These are phyloP conservation scores for Arthrobotrys musiformis DNA, from an alignment of 2,329 filamentous ascomycete species.

Conservation along the genomic window DNA sequence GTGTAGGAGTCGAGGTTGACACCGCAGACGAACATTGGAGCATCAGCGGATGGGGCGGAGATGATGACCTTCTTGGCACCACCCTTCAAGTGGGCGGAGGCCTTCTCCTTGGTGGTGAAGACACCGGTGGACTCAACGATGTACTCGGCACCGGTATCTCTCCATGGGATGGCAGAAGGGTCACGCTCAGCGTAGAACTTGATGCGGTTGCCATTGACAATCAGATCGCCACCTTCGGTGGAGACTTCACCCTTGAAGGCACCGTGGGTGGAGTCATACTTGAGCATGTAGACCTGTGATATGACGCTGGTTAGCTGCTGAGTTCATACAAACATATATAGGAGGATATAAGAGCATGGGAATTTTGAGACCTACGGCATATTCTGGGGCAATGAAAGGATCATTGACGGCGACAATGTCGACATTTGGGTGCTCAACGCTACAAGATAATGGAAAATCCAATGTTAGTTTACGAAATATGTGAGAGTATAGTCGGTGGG, in stretches of 20 bases:
- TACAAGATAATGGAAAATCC: conserved; percentile 60
- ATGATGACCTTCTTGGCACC: conserved; percentile 97
- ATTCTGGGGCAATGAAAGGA: conserved; percentile 97
- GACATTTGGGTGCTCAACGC: conserved; percentile 85
- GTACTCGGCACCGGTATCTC: conserved; percentile 86
- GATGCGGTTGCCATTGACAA: conserved; percentile 93
- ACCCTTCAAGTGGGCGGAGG: conserved; percentile 90
- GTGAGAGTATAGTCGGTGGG: background rate
- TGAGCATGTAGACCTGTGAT: conserved; percentile 94
- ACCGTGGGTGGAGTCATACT: conserved; percentile 98
- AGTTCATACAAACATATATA: no score
- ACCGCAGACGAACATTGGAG: conserved; percentile 99
- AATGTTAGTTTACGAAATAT: conserved; percentile 2
- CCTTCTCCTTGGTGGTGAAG: conserved; percentile 99
- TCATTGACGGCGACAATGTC: conserved; percentile 98
- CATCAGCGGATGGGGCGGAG: conserved; percentile 82
- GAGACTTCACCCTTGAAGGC: conserved; percentile 92
- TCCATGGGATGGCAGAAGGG: conserved; percentile 90
- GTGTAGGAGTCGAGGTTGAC: conserved; percentile 97
- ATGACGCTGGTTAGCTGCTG: no score
- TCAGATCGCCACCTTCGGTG: conserved; percentile 72
- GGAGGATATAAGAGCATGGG: background rate
- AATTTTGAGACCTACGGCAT: conserved; percentile 82
- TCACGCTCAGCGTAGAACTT: conserved; percentile 94
- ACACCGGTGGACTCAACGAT: conserved; percentile 98